Base-by-base conservation (phyloP, 805 yeast species). In the Ogataea siamensis region DNA sequence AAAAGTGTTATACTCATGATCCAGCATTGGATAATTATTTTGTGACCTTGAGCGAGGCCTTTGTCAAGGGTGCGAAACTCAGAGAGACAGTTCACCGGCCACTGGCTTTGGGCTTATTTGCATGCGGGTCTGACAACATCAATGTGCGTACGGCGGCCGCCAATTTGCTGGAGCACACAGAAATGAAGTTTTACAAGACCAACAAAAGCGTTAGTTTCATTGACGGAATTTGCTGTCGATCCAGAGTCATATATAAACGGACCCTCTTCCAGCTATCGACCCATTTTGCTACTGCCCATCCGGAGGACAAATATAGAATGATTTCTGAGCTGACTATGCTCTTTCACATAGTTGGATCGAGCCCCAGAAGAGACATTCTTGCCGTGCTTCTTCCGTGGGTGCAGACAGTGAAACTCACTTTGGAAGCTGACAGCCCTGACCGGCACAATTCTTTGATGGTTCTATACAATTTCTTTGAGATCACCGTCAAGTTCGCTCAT, bases 331-430 rank as follows among this genome's bases (percentile, higher is more conserved):
- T 85, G 60, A 76, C 93, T 4, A 68, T 76, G 71, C 71, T 78
- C 50, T 80, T 85, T 62, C 78, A 80, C 53, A 71, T 73, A 30
- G 82, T 82, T 35, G 65, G 64, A 34, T 66, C 71, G 26, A 72
- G 73, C 16, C 73, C 84, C 1, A 72, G 93, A 53, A 76, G 86
- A 41, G 96, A 89, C 57, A 72, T 91, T 9, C 63, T 91, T 39
- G 79, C 93, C 0, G 80, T 89, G 16, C 60, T 93, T 34, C 66
- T 87, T 7, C 97, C 99, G 1, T 93, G 98, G 97, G 77, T 89
- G n/a, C 93, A 85, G 53, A 76, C 81, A 2, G 80, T 89, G 29
- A 85, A 82, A 30, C 66, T 91, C 39, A 73, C 74, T 34, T 18
- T 57, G 13, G 45, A 40, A 8, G 48, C 45, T 17, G 57, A 43